Conservation (phyloP, 768 basidiomycete species). For the Kwoniella sp. region DNA sequence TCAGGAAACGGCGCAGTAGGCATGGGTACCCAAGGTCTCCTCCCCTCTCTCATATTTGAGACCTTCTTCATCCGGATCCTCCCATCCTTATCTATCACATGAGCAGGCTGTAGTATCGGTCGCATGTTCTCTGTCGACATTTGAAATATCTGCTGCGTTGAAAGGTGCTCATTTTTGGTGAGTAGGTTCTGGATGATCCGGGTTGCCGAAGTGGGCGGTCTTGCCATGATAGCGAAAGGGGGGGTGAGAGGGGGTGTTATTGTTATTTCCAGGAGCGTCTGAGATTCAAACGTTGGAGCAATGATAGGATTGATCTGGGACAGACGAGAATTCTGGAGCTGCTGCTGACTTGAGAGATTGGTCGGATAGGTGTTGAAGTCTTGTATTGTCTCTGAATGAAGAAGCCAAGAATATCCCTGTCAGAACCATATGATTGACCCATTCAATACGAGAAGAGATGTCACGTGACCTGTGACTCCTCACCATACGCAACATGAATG, state of each 20-base stretch:
- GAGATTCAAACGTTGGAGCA: too few species aligned
- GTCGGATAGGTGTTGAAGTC: too few species aligned
- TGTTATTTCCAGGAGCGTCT: too few species aligned
- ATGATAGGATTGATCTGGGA: too few species aligned
- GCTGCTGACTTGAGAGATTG: too few species aligned
- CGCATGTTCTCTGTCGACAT: constrained; percentile 27
- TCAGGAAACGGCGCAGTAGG: constrained; percentile 41
- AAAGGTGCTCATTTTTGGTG: constrained; percentile 8
- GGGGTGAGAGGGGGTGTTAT: background rate
- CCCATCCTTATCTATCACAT: constrained; percentile 27
- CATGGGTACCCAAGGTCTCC: constrained; percentile 37
- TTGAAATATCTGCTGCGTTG: constrained; percentile 34
- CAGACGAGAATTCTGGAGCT: too few species aligned
- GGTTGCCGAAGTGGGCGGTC: constrained; percentile 14
- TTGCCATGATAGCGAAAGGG: constrained; percentile 1
- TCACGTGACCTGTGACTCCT: too few species aligned
- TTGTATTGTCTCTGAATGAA: too few species aligned
- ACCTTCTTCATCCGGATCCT: constrained; percentile 42
- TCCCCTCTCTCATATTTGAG: constrained; percentile 40
- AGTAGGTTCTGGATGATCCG: constrained; percentile 20
- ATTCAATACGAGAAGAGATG: too few species aligned
- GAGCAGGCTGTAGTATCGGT: constrained; percentile 28
- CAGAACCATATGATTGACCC: too few species aligned
- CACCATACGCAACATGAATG: too few species aligned
- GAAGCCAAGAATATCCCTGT: too few species aligned